These are phyloP conservation scores for Macrophomina pseudophaseolina DNA, from an alignment of 2,329 filamentous ascomycete genomes.

Conservation along the genomic window DNA sequence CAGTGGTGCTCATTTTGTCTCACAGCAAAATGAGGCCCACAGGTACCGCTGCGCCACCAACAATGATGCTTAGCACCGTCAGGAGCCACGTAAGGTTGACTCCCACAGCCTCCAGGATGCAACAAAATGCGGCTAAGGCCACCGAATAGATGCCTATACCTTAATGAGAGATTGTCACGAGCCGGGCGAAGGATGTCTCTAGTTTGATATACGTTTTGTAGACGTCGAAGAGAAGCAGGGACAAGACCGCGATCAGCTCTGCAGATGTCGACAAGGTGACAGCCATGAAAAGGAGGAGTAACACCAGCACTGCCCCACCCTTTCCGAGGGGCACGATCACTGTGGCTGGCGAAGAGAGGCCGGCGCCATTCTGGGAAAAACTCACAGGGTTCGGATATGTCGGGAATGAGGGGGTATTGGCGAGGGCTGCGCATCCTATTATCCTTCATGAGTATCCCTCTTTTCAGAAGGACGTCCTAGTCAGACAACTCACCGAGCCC, in stretches of 20 bases:
- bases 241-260: conserved; percentile 59
- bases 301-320: conserved; percentile 47
- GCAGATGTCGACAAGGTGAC: conserved; percentile 56
- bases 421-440: conserved; percentile 54
- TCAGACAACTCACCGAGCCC: conserved; percentile 41
- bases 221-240: conserved; percentile 61
- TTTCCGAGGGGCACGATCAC: conserved; percentile 47
- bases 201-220: conserved; percentile 58
- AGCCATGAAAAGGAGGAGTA: conserved; percentile 48
- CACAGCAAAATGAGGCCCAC: conserved; percentile 61
- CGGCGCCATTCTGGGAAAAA: conserved; percentile 42
- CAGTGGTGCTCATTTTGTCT: conserved; percentile 55
- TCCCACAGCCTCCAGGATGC: conserved; percentile 57
- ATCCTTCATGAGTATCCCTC: conserved; percentile 50
- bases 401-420: conserved; percentile 57
- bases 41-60: conserved; percentile 60
- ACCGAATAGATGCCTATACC: conserved; percentile 60
- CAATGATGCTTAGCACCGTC: conserved; percentile 61
- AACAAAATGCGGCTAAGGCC: conserved; percentile 51
- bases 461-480: conserved; percentile 35
- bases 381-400: conserved; percentile 56
- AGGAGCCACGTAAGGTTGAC: conserved; percentile 61
- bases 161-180: conserved; percentile 59
- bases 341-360: conserved; percentile 46
- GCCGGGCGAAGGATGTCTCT: conserved; percentile 51